A percentile compares a stretch with the other conserved stretches of the same genome.
Conservation (phyloP, 495 filamentous ascomycete species). For the Aspergillus baeticus region DNA sequence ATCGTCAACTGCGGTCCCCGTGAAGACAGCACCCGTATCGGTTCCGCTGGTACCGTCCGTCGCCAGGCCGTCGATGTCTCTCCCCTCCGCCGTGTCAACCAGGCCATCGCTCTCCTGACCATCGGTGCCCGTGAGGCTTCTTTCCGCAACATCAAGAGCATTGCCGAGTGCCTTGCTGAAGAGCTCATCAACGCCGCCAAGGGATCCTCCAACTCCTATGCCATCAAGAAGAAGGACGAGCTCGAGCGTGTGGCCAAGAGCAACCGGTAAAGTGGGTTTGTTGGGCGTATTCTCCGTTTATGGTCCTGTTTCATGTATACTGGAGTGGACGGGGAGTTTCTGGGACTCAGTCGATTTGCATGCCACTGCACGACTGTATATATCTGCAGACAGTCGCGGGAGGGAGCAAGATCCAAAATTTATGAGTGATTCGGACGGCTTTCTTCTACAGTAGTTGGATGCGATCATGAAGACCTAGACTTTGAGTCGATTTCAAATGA, state of each 20-base stretch:
- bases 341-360: conserved; percentile 49
- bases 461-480: conserved; percentile 46
- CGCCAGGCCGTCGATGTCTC: conserved; percentile 99
- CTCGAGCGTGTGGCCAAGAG: conserved; percentile 99
- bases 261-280: conserved; percentile 78
- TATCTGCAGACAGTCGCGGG: conserved; percentile 42
- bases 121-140: conserved; percentile 95
- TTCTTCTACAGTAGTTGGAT: conserved; percentile 48
- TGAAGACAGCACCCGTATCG: conserved; percentile 99
- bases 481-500: conserved; percentile 32
- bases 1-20: conserved; percentile 99
- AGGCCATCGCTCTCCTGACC: conserved; percentile 95
- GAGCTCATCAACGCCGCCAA: conserved; percentile 99
- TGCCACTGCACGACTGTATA: conserved; percentile 48
- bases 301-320: conserved; percentile 42
- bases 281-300: conserved; percentile 49
- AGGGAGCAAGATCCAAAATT: conserved; percentile 42
- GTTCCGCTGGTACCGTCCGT: conserved; percentile 97
- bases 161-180: conserved; percentile 97
- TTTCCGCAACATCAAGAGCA: conserved; percentile 99
- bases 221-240: conserved; percentile 99
- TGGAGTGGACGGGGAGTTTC: conserved; percentile 49
- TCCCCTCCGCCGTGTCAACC: conserved; percentile 98
- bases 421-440: conserved; percentile 42
- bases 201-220: conserved; percentile 99